Evolutionary conservation across 495 filamentous ascomycete species (phyloP).

Genomic region (Hyaloscypha bicolor): DNA sequence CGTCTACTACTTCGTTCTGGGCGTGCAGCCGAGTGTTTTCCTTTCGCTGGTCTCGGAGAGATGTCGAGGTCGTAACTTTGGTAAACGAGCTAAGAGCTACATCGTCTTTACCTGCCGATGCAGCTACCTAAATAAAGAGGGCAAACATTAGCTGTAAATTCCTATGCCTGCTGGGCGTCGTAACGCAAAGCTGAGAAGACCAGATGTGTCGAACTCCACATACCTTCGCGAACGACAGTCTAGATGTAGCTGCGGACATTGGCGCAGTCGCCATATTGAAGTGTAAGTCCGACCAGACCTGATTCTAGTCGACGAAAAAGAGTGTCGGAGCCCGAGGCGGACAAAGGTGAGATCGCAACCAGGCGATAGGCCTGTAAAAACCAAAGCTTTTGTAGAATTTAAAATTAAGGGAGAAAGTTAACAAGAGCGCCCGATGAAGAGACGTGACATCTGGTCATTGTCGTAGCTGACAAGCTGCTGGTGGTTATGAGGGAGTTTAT

Average conservation of each 20-base stretch:
- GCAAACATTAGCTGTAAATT: neutral
- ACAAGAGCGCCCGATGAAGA: slow-evolving; percentile 35
- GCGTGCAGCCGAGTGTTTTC: slow-evolving; percentile 20
- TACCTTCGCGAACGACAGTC: slow-evolving; percentile 63
- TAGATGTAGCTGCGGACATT: slow-evolving; percentile 44
- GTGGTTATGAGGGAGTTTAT: slow-evolving; percentile 2
- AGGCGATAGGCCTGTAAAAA: slow-evolving; percentile 29
- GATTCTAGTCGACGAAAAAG: slow-evolving; percentile 23
- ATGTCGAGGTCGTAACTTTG: slow-evolving; percentile 22
- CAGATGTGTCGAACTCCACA: slow-evolving; percentile 13
- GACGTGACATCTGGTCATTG: slow-evolving; percentile 38
- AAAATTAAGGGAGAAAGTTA: slow-evolving; percentile 35
- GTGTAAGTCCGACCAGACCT: slow-evolving; percentile 2
- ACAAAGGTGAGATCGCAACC: slow-evolving; percentile 31
- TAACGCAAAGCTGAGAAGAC: neutral
- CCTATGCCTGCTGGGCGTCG: neutral
- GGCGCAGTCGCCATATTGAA: slow-evolving; percentile 44
- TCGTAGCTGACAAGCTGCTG: slow-evolving; percentile 30
- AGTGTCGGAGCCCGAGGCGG: slow-evolving; percentile 29
- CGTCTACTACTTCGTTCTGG: slow-evolving; percentile 12
- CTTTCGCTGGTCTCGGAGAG: slow-evolving; percentile 27
- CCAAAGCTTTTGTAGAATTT: slow-evolving; percentile 22
- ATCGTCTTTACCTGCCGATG: slow-evolving; percentile 52
- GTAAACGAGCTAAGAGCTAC: slow-evolving; percentile 33
- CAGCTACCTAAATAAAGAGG: slow-evolving; percentile 49